Base-by-base conservation (phyloP, 2,329 filamentous ascomycete genomes). In the Aspergillus luchuensis region DNA sequence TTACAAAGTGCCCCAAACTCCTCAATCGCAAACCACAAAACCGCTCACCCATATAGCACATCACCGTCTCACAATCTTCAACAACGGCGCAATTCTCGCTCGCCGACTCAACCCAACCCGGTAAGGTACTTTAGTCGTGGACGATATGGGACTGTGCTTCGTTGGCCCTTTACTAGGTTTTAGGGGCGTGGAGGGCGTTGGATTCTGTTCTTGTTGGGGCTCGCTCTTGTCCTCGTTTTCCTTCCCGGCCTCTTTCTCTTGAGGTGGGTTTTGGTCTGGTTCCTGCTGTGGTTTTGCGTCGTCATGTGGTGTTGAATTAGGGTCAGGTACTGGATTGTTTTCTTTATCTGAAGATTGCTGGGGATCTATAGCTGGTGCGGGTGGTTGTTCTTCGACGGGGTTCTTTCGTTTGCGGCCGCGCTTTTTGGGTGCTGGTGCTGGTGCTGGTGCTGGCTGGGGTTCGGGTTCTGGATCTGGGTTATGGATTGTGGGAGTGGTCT, bases 31-130 rank as follows among this genome's bases (percentile, higher is more conserved):
- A 57, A 36, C n/a, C 54, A n/a, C 43, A n/a, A 15, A 15, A 5
- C 30, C 0, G 2, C 5, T 15, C 15, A 38, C 8, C 25, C 30
- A 1, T 11, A 33, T 0, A 33, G 30, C 41, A 19, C 8, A 13
- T 66, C 54, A 67, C 36, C 79, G 80, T 53, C 76, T 72, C 10
- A 81, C 74, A 47, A 80, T 69, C 62, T 78, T 80, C 58, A 84
- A 67, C 64, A 84, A 68, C 17, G 81, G 79, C 17, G 80, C 79
- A 50, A 84, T 83, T 25, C 78, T 72, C 21, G 79, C 79, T 58
- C 72, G 74, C 55, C 79, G 80, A 67, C 81, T 83, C 60, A 84
- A 66, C 2, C 82, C 82, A 5, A 84, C 81, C 0, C 82, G 75
- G 52, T 77, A 79, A 2, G 76, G 73, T 4, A 79, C 74, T 58